phyloP scores from a whole-genome alignment of 495 filamentous ascomycete genomes.

The Penicillium paxilli region DNA sequence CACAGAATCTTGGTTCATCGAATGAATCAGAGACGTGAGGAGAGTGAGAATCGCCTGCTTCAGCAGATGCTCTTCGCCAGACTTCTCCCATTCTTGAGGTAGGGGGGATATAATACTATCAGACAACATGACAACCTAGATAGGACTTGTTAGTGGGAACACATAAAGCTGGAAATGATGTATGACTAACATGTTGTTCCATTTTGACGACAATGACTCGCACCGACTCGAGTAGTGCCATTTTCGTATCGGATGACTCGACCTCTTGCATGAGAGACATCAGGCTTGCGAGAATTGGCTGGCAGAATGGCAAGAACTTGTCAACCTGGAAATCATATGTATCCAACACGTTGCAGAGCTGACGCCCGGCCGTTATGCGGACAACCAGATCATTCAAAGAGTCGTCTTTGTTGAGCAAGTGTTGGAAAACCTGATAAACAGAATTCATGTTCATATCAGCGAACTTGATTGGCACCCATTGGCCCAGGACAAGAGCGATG shows the following conservation, averaged over 20 bases:
- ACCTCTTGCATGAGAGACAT: constrained; percentile 77
- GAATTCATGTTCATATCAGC: constrained; percentile 61
- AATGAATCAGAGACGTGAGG: constrained; percentile 71
- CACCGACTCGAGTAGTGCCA: constrained; percentile 82
- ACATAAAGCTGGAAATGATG: not conserved
- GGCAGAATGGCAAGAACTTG: constrained; percentile 71
- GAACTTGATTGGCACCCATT: constrained; percentile 82
- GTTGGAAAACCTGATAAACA: constrained; percentile 87
- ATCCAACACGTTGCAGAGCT: constrained; percentile 75
- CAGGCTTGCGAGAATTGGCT: constrained; percentile 64
- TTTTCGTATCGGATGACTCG: constrained; percentile 81
- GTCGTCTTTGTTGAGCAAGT: constrained; percentile 78
- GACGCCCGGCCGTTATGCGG: constrained; percentile 83
- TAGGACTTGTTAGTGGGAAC: constrained; percentile 8
- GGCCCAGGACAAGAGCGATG: constrained; percentile 81
- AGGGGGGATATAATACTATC: constrained; percentile 77
- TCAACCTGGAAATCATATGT: constrained; percentile 77
- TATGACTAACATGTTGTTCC: constrained; percentile 63
- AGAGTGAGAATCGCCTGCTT: constrained; percentile 90
- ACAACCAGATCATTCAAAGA: constrained; percentile 87
- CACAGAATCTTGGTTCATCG: constrained; percentile 72
- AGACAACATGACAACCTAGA: constrained; percentile 66
- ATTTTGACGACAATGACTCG: constrained; percentile 75
- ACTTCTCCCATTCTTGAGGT: constrained; percentile 81
- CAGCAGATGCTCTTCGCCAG: constrained; percentile 79